Evolutionary conservation across 108 stramenopile genomes (phyloP).

Genomic region (Skeletonema tropicum): DNA sequence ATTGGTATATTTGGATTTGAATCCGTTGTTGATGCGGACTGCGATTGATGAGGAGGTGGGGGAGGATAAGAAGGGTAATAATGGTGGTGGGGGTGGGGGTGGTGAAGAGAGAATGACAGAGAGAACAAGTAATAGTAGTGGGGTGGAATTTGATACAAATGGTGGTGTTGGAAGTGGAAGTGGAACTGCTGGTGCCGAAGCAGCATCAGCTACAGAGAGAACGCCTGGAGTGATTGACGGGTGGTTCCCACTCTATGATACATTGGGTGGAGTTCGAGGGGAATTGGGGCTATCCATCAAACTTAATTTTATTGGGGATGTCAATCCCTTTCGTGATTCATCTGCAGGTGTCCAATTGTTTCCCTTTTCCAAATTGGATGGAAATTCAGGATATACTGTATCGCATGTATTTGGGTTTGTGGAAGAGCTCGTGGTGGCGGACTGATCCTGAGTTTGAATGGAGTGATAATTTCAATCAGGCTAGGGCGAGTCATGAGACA

Average conservation of each 20-base stretch:
- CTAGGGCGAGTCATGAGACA: slow-evolving; percentile 86
- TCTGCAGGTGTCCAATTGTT: slow-evolving; percentile 96
- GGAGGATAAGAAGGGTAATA: slow-evolving; percentile 10
- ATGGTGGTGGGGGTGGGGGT: slow-evolving; percentile 2
- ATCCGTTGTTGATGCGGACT: slow-evolving; percentile 90
- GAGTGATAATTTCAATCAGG: slow-evolving; percentile 81
- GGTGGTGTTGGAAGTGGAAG: background rate
- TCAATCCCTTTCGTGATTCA: slow-evolving; percentile 95
- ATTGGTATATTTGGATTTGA: slow-evolving; percentile 94
- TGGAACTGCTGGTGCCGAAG: background rate
- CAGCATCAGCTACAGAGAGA: background rate
- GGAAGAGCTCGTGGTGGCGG: slow-evolving; percentile 96
- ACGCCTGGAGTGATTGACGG: slow-evolving; percentile 78
- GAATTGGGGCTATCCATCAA: slow-evolving; percentile 89
- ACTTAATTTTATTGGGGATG: slow-evolving; percentile 93
- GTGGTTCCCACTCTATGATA: slow-evolving; percentile 97
- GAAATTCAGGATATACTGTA: slow-evolving; percentile 73
- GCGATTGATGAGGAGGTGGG: slow-evolving; percentile 56
- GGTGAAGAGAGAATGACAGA: slow-evolving; percentile 6
- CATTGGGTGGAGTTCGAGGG: slow-evolving; percentile 90
- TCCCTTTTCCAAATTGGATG: slow-evolving; percentile 88
- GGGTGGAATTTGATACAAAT: background rate
- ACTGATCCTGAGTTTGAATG: slow-evolving; percentile 97
- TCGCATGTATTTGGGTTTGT: slow-evolving; percentile 94
- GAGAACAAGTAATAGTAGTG: no score